Evolutionary conservation across 73 alveolate genomes (phyloP), one percentile per base, ranked within the genome.

Genomic region (Tetrahymena thermophila): DNA sequence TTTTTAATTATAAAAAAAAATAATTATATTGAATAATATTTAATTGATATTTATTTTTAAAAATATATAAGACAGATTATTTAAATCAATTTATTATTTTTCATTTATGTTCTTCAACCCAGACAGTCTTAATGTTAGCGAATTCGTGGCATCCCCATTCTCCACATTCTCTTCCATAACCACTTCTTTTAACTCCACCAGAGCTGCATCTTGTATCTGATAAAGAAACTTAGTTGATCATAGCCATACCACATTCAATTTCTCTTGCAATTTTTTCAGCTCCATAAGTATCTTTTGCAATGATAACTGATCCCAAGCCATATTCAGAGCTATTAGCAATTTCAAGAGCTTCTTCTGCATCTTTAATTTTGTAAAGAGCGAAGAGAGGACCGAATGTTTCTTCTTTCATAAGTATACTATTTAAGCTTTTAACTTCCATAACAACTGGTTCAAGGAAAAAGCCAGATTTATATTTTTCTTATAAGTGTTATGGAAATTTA

Each of bases 221-320:
- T 42, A 96, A 94, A 35, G 93, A 96, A 57, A 96, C 94, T 40
- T 98, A 96, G 95, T 98, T 98, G 71, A 98, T 97, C 96, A 97
- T 97, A 94, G 98, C 98, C 96, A 85, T 97, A 3, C 99, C 99
- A 96, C 98, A 95, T 56, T 98, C 98, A 28, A 98, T 55, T 35
- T 94, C 43, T 44, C 71, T 34, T 9, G 97, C 97, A 25, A 35
- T 50, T 84, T 95, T 89, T 83, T 96, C 96, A 19, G 94, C 99
- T 35, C 96, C 95, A 7, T 57, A 58, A 8, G 85, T 94, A 56
- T 97, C 94, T 94, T 96, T 83, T 5, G 98, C 56, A 95, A 97
- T 96, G 93, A 99, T 96, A 10, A 97, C 97, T 95, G 98, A 99
- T 37, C 99, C 99, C 35, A 99, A 98, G 40, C 99, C 99, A 97